Conservation (phyloP, 2,329 filamentous ascomycete species). For the Colletotrichum liaoningense region DNA sequence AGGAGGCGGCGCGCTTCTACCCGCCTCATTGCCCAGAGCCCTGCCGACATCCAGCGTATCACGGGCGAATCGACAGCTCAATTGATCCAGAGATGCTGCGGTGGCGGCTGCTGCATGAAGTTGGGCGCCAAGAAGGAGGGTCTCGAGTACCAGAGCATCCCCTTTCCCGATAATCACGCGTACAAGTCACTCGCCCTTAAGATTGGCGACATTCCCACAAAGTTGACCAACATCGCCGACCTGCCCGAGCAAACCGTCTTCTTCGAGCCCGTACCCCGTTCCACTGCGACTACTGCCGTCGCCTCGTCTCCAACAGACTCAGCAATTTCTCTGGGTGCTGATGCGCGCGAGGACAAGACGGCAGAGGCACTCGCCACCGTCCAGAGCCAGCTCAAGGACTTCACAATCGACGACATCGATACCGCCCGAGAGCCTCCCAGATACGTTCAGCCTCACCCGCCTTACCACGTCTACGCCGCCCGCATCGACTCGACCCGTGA, state of each 20-base stretch:
- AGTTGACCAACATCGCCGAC: constrained; percentile 76
- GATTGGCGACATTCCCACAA: constrained; percentile 78
- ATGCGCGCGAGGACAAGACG: constrained; percentile 50
- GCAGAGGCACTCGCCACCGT: constrained; percentile 41
- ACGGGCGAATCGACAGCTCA: constrained; percentile 73
- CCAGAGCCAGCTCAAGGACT: constrained; percentile 40
- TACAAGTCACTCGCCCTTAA: constrained; percentile 83
- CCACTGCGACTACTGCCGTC: constrained; percentile 43
- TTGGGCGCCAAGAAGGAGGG: constrained; percentile 55
- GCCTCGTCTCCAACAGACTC: constrained; percentile 61
- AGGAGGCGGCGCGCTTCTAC: constrained; percentile 76
- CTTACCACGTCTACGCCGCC: constrained; percentile 92
- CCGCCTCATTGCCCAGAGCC: constrained; percentile 72
- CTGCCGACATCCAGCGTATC: constrained; percentile 71
- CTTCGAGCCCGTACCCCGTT: constrained; percentile 68
- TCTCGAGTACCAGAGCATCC: constrained; percentile 63
- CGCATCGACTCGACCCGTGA: constrained; percentile 86
- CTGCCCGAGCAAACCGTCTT: constrained; percentile 82
- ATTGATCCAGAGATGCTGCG: constrained; percentile 72
- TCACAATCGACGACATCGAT: constrained; percentile 59
- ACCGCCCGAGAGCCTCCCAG: constrained; percentile 79
- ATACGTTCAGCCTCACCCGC: constrained; percentile 95
- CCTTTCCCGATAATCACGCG: constrained; percentile 83
- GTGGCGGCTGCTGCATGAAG: constrained; percentile 72
- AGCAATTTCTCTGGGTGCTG: constrained; percentile 55